Evolutionary conservation across 306 rosid species (phyloP), one percentile per base, ranked within the genome.

Genomic region (Corylus heterophylla): DNA sequence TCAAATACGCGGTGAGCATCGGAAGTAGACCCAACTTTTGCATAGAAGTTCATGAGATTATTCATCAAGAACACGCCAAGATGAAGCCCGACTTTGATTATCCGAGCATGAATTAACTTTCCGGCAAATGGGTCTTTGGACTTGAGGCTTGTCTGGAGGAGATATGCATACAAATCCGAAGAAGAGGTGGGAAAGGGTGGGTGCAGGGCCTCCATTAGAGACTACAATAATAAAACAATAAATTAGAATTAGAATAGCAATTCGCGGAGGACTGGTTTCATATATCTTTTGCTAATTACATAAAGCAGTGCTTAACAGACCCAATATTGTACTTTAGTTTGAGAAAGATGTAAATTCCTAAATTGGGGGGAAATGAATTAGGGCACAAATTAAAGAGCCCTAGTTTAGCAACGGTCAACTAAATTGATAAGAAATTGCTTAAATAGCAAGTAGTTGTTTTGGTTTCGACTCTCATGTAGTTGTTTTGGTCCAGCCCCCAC

Each of bases 41-140:
- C 77, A 71, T 94, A 94, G 67, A 74, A 84, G 20, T 79, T 92
- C 79, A 89, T 79, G 52, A 94, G 97, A 71, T 89, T 94, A 73
- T 92, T 94, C 85, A 78, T 85, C 86, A 91, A 73, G 80, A 82
- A 92, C 54, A 85, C 91, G 7, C 95, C 78, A 5, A 90, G 47
- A 76, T 73, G 83, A 79, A 94, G 88, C 37, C 97, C 95, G 1
- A 83, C 76, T 79, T 94, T 94, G 87, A 94, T 86, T 64, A 91
- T 79, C 55, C 80, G 90, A 72, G 90, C 87, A 73, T 92, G 94
- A 75, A 89, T 80, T 25, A 81, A 84, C 82, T 85, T 90, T 56
- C 92, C 97, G 2, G 86, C 48, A 44, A 76, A 54, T 45, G 82
- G 58, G 86, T 94, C 84, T 81, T 77, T 74, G 70, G 77, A 74